Base-by-base conservation (phyloP, 805 yeast species). In the Metschnikowia gelsemii region DNA sequence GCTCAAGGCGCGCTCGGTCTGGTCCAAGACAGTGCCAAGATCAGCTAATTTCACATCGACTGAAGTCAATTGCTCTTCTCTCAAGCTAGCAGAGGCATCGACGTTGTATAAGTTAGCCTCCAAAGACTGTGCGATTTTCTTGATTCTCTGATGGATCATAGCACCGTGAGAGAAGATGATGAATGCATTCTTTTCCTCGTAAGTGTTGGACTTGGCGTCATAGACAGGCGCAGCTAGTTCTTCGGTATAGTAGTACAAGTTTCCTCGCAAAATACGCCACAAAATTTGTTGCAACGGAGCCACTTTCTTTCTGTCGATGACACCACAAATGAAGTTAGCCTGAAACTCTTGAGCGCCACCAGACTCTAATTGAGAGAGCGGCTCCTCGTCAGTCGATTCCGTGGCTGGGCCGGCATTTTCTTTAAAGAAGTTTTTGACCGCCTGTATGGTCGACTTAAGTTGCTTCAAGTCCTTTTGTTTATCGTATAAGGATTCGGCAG, bases 241-340 rank as follows among this genome's bases (percentile, higher is more conserved):
- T 35, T 77, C 75, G 49, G 84, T 77, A 51, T 82, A 82, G 61
- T 90, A 78, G 56, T 77, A 87, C 50, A 95, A 70, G 61, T 93
- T 93, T 57, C 99, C 99, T 62, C 99, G 80, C 49, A 91, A 75
- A 14, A 88, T 80, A 66, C 99, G 78, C 96, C 96, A 93, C 35
- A 89, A 67, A 42, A 93, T 87, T 55, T 81, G 85, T 59, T 89
- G 89, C 48, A 93, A 70, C 2, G 83, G 72, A 12, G 75, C 78
- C 20, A 88, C 73, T 56, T 84, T 85, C 8, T 72, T 78, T 54
- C 93, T 76, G 32, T 80, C 75, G 33, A 93, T 82, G 11, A 91
- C 90, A 38, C 98, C 99, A 7, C 93, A 79, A 36, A 86, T 78
- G 49, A 82, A 80, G 66, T 71, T 35, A 25, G 55, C 35, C 21